Evolutionary conservation across 345 rosid genomes (phyloP), one percentile per base, ranked within the genome.

Genomic region (Syzygium jambos): DNA sequence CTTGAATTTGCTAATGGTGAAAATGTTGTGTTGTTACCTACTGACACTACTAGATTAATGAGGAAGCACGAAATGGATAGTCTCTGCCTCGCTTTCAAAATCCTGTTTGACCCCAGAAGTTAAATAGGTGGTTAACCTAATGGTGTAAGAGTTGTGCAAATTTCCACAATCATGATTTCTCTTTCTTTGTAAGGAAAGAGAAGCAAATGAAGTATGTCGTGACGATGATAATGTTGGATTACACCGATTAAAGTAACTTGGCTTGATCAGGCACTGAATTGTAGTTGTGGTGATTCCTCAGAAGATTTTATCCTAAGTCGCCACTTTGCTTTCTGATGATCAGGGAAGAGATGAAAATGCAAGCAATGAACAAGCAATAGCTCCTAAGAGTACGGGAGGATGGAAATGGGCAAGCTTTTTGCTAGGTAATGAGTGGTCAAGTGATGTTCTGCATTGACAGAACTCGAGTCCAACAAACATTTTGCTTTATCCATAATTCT

Each of bases 321-420:
- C 65, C 17, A 41, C 46, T 9, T 87, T 85, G 61, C 73, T 78
- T 22, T 89, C 34, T 73, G 82, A 73, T 73, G 82, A 38, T 21
- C 89, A 91, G 93, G 91, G 21, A n/a, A 73, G 49, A 55, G 91
- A 88, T 38, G 93, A 89, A 86, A 86, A 84, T 57, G 65, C 30
- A 51, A 80, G 56, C 85, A 17, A 87, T 86, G 84, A 51, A 56
- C 84, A 89, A 63, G 63, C n/a, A 80, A 89, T 61, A 80, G 86
- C 87, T 63, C 78, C 25, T 21, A 90, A 90, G 30, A 86, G 80
- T 12, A 80, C n/a, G 10, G 87, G 92, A 90, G 92, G 92, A 13
- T 93, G 94, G 95, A 91, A 85, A 85, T 91, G 85, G 88, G 93
- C 94, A 61, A 61, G 84, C 87, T 80, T 93, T 73, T 87, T 93